These are phyloP conservation scores for Areca catechu DNA, from an alignment of 176 grass and related monocot species.

Conservation along the genomic window DNA sequence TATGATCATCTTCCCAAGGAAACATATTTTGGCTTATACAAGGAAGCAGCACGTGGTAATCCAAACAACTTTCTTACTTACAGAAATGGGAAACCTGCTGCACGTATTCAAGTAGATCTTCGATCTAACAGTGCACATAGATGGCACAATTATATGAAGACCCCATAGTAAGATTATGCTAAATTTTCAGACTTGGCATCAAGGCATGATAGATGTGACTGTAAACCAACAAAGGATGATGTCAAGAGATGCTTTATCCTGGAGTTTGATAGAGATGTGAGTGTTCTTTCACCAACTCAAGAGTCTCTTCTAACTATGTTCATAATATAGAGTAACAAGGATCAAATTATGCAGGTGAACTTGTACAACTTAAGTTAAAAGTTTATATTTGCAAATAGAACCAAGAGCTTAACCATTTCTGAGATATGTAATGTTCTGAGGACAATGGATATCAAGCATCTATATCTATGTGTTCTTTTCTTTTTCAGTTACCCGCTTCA, in stretches of 20 bases:
- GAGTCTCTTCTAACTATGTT: no score
- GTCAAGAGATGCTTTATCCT: conserved; percentile 96
- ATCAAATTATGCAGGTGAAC: no score
- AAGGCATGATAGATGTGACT: conserved; percentile 83
- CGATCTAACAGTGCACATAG: conserved; percentile 94
- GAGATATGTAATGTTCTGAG: no score
- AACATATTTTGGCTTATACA: conserved; percentile 98
- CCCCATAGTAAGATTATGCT: conserved; percentile 71
- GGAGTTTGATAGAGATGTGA: conserved; percentile 90
- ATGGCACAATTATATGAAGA: conserved; percentile 99
- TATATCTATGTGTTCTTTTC: no score
- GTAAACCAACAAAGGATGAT: conserved; percentile 96
- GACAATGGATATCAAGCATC: no score
- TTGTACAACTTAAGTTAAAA: no score
- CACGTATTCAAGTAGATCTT: conserved; percentile 80
- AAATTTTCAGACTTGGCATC: conserved; percentile 93
- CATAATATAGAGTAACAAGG: no score
- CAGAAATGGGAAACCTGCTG: conserved; percentile 95
- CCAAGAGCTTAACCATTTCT: no score
- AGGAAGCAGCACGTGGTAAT: conserved; percentile 95
- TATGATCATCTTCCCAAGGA: conserved; percentile 99
- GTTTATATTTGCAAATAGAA: no score
- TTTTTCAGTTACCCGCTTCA: no score
- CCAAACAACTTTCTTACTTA: conserved; percentile 97
- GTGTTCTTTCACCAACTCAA: conserved; percentile 5